Evolutionary conservation across 2,329 filamentous ascomycete species (phyloP).

Genomic region (Phyllosticta citriasiana): DNA sequence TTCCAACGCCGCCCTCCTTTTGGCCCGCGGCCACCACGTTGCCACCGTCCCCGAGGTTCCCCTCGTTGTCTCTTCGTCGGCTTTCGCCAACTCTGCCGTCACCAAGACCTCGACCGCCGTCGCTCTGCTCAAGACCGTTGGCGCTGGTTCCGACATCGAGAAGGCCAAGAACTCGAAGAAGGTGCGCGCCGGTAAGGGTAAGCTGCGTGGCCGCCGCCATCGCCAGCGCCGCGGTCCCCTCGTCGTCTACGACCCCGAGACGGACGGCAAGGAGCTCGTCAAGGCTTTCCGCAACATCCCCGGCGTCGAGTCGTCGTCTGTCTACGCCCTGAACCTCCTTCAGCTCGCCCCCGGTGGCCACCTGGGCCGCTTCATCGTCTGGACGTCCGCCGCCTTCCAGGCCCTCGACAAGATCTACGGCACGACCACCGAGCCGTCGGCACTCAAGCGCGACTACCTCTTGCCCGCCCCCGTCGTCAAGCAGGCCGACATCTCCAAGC

Average conservation of each 20-base stretch:
- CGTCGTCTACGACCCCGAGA: slow-evolving; percentile 92
- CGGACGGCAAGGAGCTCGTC: slow-evolving; percentile 89
- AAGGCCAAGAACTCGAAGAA: slow-evolving; percentile 97
- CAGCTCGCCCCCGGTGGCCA: slow-evolving; percentile 98
- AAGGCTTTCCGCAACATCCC: slow-evolving; percentile 97
- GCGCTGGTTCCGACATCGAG: slow-evolving; percentile 80
- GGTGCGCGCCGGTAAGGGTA: slow-evolving; percentile 97
- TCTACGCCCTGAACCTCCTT: slow-evolving; percentile 93
- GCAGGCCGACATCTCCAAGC: slow-evolving; percentile 89
- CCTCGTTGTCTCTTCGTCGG: slow-evolving; percentile 85
- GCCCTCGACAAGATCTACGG: slow-evolving; percentile 96
- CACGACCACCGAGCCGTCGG: slow-evolving; percentile 76
- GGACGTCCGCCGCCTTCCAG: slow-evolving; percentile 94
- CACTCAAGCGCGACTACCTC: slow-evolving; percentile 98
- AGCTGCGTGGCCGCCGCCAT: slow-evolving; percentile 93
- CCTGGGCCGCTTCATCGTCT: slow-evolving; percentile 97
- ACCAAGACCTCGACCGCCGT: slow-evolving; percentile 84
- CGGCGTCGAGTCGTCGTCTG: slow-evolving; percentile 92
- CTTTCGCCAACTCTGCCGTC: slow-evolving; percentile 69
- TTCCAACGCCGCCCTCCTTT: slow-evolving; percentile 84
- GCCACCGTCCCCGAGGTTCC: slow-evolving; percentile 89
- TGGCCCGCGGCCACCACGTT: slow-evolving; percentile 96
- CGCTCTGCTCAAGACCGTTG: slow-evolving; percentile 78
- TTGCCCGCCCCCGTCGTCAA: slow-evolving; percentile 85
- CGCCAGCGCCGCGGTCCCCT: slow-evolving; percentile 96